Evolutionary conservation across 805 yeast genomes (phyloP), one percentile per base, ranked within the genome.

Genomic region (Saccharomycopsis sp.): DNA sequence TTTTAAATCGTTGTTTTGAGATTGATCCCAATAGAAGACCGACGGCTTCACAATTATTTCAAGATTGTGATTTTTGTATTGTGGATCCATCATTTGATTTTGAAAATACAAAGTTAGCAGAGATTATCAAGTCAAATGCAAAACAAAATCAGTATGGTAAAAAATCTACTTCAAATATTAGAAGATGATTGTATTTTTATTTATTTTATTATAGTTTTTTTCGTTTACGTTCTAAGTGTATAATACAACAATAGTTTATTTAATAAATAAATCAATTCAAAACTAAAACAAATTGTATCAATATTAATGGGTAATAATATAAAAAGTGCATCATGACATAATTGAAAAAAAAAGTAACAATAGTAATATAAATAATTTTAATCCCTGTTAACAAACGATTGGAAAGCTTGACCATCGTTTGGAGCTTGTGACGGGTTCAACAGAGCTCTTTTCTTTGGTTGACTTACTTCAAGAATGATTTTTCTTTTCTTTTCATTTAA

Each of bases 21-120:
- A 65, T 74, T 20, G 82, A 89, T 52, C 88, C 98, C 0, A 79
- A 76, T n/a, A 59, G 67, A 49, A 67, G 98, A 51, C 98, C 97
- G 0, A 89, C 96, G 0, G 96, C 96, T 0, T 67, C 64, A 34
- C 67, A 70, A 34, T 59, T 88, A 15, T 55, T 78, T 34, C 49
- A 61, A 3, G 78, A 83, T 55, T 62, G 37, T 29, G 13, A 15
- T 6, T 62, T 62, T 48, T 56, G 63, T 41, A 33, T 40, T 17
- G 42, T 36, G 20, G 49, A 51, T 23, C 39, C 47, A 3, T 33
- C 30, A 6, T 62, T 61, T 41, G 44, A 46, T 5, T 62, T 62
- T 45, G 45, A 49, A 2, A 42, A 51, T 1, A 59, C 64, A 2
- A 51, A 53, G 20, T 45, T 62, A n/a, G 58, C 49, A 4, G 34